A percentile compares a stretch with the other conserved stretches of the same genome.
phyloP scores from a whole-genome alignment of 1,139 yeast genomes.

The Taphrina confusa region DNA sequence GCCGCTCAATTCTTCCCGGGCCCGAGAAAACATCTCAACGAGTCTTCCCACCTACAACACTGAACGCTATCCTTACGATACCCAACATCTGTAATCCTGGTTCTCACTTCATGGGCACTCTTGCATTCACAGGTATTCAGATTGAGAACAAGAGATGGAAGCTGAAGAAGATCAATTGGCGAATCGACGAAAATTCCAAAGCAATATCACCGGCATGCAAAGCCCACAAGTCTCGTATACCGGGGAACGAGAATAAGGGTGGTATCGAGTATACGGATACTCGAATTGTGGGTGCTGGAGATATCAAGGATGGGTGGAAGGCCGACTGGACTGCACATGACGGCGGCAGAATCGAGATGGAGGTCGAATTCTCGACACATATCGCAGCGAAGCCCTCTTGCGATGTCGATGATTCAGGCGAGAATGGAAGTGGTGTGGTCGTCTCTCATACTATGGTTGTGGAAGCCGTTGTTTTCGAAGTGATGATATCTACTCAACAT shows the following conservation, averaged over 20 bases:
- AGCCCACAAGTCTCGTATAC: constrained; percentile 49
- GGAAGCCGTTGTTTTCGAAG: constrained; percentile 94
- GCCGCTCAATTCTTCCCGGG: constrained; percentile 76
- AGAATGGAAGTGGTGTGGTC: constrained; percentile 72
- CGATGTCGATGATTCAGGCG: constrained; percentile 57
- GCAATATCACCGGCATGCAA: constrained; percentile 62
- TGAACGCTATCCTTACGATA: constrained; percentile 78
- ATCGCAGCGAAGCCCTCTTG: constrained; percentile 49
- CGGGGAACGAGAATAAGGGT: constrained; percentile 42
- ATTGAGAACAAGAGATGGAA: constrained; percentile 74
- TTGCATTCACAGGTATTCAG: constrained; percentile 76
- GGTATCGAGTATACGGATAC: constrained; percentile 67
- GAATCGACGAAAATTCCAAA: constrained; percentile 78
- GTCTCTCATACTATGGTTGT: constrained; percentile 73
- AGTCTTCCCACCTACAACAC: constrained; percentile 92
- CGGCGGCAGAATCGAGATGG: constrained; percentile 41
- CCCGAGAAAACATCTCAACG: constrained; percentile 84
- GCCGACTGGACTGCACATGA: constrained; percentile 62
- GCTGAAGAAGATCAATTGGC: constrained; percentile 85
- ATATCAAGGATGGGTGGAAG: constrained; percentile 89
- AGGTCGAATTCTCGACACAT: constrained; percentile 44
- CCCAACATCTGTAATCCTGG: constrained; percentile 91
- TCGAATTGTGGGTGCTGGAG: constrained; percentile 73
- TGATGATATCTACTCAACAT: constrained; percentile 49
- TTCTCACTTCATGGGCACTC: constrained; percentile 77